phyloP scores from a whole-genome alignment of 768 basidiomycete species.

The Naganishia kalamii region DNA sequence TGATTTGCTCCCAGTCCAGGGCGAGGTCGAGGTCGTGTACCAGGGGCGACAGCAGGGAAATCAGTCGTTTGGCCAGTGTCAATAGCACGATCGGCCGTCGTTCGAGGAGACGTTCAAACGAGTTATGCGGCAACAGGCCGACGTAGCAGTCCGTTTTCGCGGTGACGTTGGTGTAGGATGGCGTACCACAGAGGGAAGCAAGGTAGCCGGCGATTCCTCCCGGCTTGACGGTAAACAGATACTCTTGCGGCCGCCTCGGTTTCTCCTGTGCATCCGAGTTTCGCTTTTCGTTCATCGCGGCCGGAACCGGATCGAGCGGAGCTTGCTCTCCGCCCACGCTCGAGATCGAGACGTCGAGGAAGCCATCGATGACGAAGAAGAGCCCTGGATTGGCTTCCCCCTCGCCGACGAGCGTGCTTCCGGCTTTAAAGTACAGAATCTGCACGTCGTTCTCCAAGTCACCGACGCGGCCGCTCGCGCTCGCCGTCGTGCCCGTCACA shows the following conservation, averaged over 20 bases:
- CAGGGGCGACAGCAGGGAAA: constrained; percentile 86
- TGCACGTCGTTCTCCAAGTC: constrained; percentile 95
- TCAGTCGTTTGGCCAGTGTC: constrained; percentile 90
- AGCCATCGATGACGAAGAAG: constrained; percentile 93
- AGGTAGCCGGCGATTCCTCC: constrained; percentile 97
- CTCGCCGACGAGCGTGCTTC: constrained; percentile 74
- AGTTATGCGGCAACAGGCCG: constrained; percentile 81
- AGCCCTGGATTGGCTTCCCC: constrained; percentile 81
- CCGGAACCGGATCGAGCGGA: constrained; percentile 3
- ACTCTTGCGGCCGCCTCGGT: constrained; percentile 50
- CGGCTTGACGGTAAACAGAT: constrained; percentile 84
- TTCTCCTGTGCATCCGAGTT: constrained; percentile 35
- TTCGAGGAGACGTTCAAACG: constrained; percentile 83
- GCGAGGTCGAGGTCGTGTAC: constrained; percentile 95
- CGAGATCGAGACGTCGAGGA: constrained; percentile 65
- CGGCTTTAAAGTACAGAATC: constrained; percentile 84
- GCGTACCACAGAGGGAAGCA: constrained; percentile 79
- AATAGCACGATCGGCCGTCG: constrained; percentile 90
- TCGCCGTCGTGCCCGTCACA: constrained; percentile 52
- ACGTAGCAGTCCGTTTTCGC: constrained; percentile 99
- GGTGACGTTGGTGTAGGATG: constrained; percentile 87
- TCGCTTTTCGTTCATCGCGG: constrained; percentile 3
- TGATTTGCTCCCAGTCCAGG: constrained; percentile 96
- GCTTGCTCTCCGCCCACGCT: background rate
- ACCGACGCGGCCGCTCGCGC: constrained; percentile 57